phyloP scores from a whole-genome alignment of 495 filamentous ascomycete species.

The Tuber calosporum region DNA sequence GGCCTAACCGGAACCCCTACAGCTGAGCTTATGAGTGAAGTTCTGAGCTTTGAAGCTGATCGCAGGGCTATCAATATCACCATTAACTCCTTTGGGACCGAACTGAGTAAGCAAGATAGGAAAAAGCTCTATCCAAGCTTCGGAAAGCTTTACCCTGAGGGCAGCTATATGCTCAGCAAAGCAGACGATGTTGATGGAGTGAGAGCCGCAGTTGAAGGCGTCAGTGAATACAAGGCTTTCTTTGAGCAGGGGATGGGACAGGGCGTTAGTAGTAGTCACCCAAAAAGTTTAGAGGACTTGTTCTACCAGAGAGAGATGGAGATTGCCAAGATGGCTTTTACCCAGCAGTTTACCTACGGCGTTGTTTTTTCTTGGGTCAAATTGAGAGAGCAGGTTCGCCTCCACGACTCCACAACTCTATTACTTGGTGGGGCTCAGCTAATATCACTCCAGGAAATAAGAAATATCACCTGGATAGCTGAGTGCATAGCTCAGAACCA shows the following conservation, averaged over 20 bases:
- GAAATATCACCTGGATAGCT: constrained; percentile 98
- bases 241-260: constrained; percentile 83
- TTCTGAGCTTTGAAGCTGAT: constrained; percentile 94
- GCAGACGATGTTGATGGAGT: constrained; percentile 95
- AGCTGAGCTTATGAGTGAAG: constrained; percentile 85
- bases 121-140: constrained; percentile 95
- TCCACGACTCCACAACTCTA: not conserved
- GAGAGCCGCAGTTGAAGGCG: constrained; percentile 80
- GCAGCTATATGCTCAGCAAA: constrained; percentile 86
- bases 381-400: constrained; percentile 84
- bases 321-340: constrained; percentile 88
- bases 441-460: constrained; percentile 69
- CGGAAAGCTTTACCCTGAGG: constrained; percentile 84
- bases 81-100: constrained; percentile 95
- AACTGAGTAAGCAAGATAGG: constrained; percentile 85
- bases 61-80: constrained; percentile 98
- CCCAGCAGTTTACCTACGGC: constrained; percentile 87
- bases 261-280: constrained; percentile 60
- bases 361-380: constrained; percentile 98
- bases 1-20: constrained; percentile 84
- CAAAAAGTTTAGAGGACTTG: constrained; percentile 88
- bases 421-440: not conserved
- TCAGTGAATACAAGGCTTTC: constrained; percentile 84
- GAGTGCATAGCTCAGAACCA: constrained; percentile 99
- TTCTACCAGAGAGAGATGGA: constrained; percentile 99